Base-by-base conservation (phyloP, 352 stramenopile genomes). In the Globisporangium orthogonon region DNA sequence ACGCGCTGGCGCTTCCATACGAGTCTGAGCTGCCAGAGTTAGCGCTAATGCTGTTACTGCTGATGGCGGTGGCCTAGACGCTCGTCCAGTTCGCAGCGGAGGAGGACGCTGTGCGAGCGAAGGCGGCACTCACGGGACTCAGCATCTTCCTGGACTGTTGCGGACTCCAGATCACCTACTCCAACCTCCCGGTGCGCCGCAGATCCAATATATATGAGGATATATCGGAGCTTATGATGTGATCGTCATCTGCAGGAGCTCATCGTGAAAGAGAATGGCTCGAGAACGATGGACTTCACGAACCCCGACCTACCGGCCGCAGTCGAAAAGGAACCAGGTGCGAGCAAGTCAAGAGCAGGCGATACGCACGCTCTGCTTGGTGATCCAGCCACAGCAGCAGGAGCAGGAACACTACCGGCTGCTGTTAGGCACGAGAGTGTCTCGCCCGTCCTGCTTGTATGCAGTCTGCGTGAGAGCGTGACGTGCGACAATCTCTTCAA, bases 401-500 rank as follows among this genome's bases (percentile, higher is more conserved):
- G 30, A 41, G 45, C 29, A 7, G 39, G 39, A 28, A 31, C 14
- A 7, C 11, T 40, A n/a, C 37, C 37, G 37, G 37, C 11, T 17
- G 37, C 10, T 17, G 11, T 13, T 17, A 55, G 55, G 4, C 64
- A 63, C 13, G 73, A 77, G 11, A 57, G 58, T 5, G 57, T 68
- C 17, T 84, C 76, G 28, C 73, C 74, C 2, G 76, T 87, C 30
- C 63, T 87, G 44, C 67, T 85, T 9, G 74, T 81, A 23, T 82
- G 70, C 65, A 87, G 83, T 46, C 52, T 87, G 14, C 67, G 67
- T 33, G 69, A 83, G 33, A 68, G 60, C 31, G 65, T 84, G 53
- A 74, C 74, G 17, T 87, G 77, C 59, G 75, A 87, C 50, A 64
- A 83, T 28, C 46, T 87, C 2, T 87, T 87, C 71, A 83, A 87